These are phyloP conservation scores for Schizonepeta tenuifolia DNA, from an alignment of 257 asterid genomes.

Conservation along the genomic window DNA sequence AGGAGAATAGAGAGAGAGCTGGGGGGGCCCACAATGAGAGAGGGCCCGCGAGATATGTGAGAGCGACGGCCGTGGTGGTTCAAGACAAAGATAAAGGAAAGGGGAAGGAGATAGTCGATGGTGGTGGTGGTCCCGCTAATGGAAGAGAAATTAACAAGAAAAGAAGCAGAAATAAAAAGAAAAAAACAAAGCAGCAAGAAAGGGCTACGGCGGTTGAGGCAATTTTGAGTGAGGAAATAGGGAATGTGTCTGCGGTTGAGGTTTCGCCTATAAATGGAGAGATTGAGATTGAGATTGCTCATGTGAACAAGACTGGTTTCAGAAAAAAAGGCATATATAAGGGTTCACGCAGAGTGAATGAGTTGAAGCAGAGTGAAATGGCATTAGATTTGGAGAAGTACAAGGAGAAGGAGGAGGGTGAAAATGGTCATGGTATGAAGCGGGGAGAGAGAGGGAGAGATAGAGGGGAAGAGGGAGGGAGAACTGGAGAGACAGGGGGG, in stretches of 20 bases:
- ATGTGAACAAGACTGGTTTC: neutral
- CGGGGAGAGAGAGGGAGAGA: neutral
- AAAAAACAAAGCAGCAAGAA: neutral
- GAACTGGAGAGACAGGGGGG: neutral
- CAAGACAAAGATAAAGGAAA: constrained; percentile 38
- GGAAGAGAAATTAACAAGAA: neutral
- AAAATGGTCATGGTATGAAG: constrained; percentile 1
- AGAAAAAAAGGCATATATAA: constrained; percentile 19
- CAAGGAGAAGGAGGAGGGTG: constrained; percentile 22
- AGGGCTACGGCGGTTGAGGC: constrained; percentile 24
- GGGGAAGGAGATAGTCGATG: constrained; percentile 36
- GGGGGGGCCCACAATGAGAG: constrained; percentile 7
- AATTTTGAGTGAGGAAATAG: constrained; percentile 17
- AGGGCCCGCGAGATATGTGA: constrained; percentile 16
- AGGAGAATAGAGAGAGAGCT: constrained; percentile 14
- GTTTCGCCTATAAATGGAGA: constrained; percentile 28
- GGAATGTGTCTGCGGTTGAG: constrained; percentile 9
- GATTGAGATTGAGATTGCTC: neutral
- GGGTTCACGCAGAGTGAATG: constrained; percentile 14
- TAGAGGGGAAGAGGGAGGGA: neutral
- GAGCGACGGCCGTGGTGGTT: neutral
- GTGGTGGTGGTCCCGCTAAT: constrained; percentile 22
- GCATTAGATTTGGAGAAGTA: constrained; percentile 11
- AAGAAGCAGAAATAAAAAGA: neutral
- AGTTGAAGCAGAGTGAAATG: constrained; percentile 19